Base-by-base conservation (phyloP, 2,329 filamentous ascomycete genomes). In the Drechmeria coniospora region DNA sequence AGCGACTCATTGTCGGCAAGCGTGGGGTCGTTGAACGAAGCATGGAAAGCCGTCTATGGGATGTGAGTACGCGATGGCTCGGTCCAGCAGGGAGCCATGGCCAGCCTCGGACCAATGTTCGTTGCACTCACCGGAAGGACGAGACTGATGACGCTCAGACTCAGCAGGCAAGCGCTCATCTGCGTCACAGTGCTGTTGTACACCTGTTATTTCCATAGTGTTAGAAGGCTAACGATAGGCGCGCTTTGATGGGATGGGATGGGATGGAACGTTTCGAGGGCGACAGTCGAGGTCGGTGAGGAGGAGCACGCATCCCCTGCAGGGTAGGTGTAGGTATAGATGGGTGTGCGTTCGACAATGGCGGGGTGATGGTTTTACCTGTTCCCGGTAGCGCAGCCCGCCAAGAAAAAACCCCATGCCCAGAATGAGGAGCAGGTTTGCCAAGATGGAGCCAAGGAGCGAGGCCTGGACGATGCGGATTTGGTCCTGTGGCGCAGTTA, bases 171-270 rank as follows among this genome's bases (percentile, higher is more conserved):
- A 28, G 86, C 86, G 49, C 83, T 93, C 82, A 93, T 93, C 50
- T 94, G 84, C 1, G 84, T 93, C 32, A 93, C 82, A 14, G 82
- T 93, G 54, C 75, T 90, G 56, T 93, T 94, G 57, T 93, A 94
- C 36, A 94, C 76, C 70, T 79, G 29, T n/a, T n/a, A n/a, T n/a
- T n/a, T n/a, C n/a, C n/a, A n/a, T n/a, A n/a, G n/a, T n/a, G n/a
- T n/a, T n/a, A n/a, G n/a, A n/a, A n/a, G n/a, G n/a, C n/a, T n/a
- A n/a, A n/a, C n/a, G 7, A 21, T 20, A 9, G 8, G 4, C 8
- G n/a, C n/a, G n/a, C n/a, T n/a, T n/a, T n/a, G n/a, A n/a, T n/a
- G n/a, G n/a, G n/a, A n/a, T n/a, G n/a, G n/a, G n/a, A n/a, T n/a
- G n/a, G n/a, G n/a, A n/a, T n/a, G n/a, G n/a, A n/a, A n/a, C n/a